Evolutionary conservation across 805 yeast species (phyloP), one percentile per base, ranked within the genome.

Genomic region (Grigorovia jiainica): DNA sequence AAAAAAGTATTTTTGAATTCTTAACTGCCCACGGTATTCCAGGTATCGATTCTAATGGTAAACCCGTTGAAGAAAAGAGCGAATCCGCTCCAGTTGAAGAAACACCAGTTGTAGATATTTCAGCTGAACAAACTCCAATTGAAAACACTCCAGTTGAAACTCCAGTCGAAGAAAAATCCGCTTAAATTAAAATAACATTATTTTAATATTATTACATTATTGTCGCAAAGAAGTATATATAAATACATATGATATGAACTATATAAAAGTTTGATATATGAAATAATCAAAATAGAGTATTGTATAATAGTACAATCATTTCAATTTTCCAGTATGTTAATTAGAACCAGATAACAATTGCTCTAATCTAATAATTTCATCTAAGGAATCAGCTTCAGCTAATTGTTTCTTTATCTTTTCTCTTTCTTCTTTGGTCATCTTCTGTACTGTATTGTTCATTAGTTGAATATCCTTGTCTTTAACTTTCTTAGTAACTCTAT

Each of bases 311-410:
- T n/a, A n/a, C n/a, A n/a, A n/a, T n/a, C n/a, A n/a, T n/a, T n/a
- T n/a, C n/a, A n/a, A n/a, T n/a, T n/a, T n/a, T n/a, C n/a, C n/a
- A n/a, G n/a, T n/a, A n/a, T n/a, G n/a, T 27, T 15, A 27, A 27
- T 15, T 45, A 18, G 55, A 58, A 16, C 65, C 64, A 48, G 65
- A 49, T 36, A 82, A 62, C 17, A 75, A 66, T 21, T 61, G 65
- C 56, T 86, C 94, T 19, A 87, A 73, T 39, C 75, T 64, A 44
- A 79, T 83, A 6, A 87, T 83, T 47, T 89, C 96, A 5, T 73
- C 83, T 43, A 89, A 56, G 40, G 79, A 76, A 4, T 77, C 70
- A 1, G 96, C 95, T 25, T 63, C 65, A 40, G 70, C 68, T 43
- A 89, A 65, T 47, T 76, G 71, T 34, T 66, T 55, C 47, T 78